Base-by-base conservation (phyloP, 1,284 basidiomycete genomes). In the Ceratobasidium sp. region DNA sequence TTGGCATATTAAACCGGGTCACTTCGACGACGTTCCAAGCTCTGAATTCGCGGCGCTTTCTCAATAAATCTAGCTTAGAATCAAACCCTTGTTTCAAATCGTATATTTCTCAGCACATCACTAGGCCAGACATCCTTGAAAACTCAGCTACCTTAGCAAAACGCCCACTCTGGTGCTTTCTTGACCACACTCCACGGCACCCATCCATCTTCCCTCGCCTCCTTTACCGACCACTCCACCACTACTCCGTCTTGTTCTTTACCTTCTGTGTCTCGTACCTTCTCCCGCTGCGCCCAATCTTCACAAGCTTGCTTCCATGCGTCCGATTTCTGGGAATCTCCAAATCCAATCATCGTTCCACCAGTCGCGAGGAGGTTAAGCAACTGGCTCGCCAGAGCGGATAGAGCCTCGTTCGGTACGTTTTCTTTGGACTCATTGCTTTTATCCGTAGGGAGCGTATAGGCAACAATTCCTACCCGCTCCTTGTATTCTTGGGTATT, bases 81-180 rank as follows among this genome's bases (percentile, higher is more conserved):
- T 11, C 35, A 38, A 38, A 11, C 6, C 35, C 35, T 38, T 38
- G 6, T 38, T 38, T 4, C 4, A 5, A 38, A 38, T 38, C 11
- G 35, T 5, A 38, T 38, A 5, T 11, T 38, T 5, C 35, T 38
- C 35, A 38, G 35, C 4, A n/a, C n/a, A n/a, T n/a, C n/a, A 11
- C 35, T 38, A 38, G 11, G 6, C 11, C 35, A 38, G 11, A 38
- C 11, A 4, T 38, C 4, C 35, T 38, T 38, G 35, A 38, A 26
- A 21, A 5, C 38, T 61, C 38, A 23, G n/a, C 26, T 3, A 23
- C 43, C 1, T 50, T 35, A 71, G 50, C 67, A 71, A 50, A 71
- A 71, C 21, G 67, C 67, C 67, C 67, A 71, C 11, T 71, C 67
- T 28, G 67, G 67, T 3, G 67, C 55, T 23, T 59, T 71, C 46